Evolutionary conservation across 148 eudicot genomes (phyloP).

Genomic region (Spergularia marina): DNA sequence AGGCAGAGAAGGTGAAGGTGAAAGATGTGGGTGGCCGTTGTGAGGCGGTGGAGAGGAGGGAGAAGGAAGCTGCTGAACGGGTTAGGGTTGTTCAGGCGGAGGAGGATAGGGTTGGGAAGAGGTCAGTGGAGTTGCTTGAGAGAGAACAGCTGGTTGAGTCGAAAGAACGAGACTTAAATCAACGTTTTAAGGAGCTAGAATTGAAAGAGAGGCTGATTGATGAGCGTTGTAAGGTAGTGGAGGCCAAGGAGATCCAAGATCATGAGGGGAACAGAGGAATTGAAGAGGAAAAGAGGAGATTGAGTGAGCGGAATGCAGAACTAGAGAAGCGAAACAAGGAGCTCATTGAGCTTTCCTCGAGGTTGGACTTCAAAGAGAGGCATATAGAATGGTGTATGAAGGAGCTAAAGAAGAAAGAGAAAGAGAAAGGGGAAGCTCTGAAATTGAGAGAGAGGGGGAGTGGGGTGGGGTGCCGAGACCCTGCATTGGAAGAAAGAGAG

Average conservation of each 20-base stretch:
- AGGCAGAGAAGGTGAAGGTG: no score
- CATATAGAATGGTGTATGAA: not conserved
- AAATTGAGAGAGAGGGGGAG: constrained; percentile 4
- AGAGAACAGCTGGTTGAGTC: not conserved
- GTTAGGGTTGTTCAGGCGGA: not conserved
- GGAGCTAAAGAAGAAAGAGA: constrained; percentile 15
- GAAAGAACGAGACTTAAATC: not conserved
- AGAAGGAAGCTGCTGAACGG: not conserved
- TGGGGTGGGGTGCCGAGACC: not conserved
- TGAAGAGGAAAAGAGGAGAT: not conserved
- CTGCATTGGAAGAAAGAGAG: not conserved
- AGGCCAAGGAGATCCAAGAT: not conserved
- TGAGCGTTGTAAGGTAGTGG: not conserved
- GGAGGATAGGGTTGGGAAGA: not conserved
- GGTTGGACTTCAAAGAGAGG: not conserved
- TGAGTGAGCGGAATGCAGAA: not conserved
- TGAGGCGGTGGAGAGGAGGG: not conserved
- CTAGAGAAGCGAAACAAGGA: constrained; percentile 1
- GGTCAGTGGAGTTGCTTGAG: not conserved
- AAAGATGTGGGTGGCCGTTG: no score
- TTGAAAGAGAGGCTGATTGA: not conserved
- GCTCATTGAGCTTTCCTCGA: not conserved
- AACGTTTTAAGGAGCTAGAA: not conserved
- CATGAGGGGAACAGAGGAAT: not conserved
- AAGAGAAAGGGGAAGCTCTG: not conserved